Evolutionary conservation across 1,284 basidiomycete species (phyloP).

Genomic region (Gomphus bonarii): DNA sequence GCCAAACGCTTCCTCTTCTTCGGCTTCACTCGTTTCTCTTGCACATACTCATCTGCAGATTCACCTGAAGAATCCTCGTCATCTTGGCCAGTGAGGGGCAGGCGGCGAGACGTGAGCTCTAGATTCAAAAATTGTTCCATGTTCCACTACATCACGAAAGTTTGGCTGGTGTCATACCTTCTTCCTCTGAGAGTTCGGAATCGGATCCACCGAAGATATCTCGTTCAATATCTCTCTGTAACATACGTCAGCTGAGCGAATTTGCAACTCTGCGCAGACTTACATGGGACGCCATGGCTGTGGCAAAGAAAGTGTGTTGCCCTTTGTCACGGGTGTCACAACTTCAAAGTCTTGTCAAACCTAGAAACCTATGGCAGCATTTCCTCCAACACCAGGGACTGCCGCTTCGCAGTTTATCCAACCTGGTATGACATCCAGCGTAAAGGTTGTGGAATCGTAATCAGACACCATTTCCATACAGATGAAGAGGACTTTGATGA

Average conservation of each 20-base stretch:
- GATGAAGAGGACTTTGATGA: slow-evolving; percentile 77
- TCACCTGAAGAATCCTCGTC: slow-evolving; percentile 49
- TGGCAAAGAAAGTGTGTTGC: neutral
- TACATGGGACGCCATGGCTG: slow-evolving; percentile 4
- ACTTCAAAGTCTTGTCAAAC: neutral
- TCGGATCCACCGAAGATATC: slow-evolving; percentile 71
- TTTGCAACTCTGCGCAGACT: neutral
- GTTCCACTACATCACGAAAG: neutral
- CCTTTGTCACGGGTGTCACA: neutral
- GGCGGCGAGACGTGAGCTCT: neutral
- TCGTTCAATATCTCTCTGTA: slow-evolving; percentile 34
- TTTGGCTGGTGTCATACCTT: slow-evolving; percentile 36
- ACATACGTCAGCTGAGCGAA: neutral
- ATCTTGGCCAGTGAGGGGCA: slow-evolving; percentile 18
- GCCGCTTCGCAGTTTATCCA: slow-evolving; percentile 6
- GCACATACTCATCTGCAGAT: slow-evolving; percentile 58
- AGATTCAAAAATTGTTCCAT: neutral
- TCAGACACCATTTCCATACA: neutral
- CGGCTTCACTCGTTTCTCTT: slow-evolving; percentile 39
- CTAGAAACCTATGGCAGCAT: neutral
- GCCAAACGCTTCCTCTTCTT: slow-evolving; percentile 31
- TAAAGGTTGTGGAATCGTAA: too few species aligned
- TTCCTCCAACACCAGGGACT: neutral
- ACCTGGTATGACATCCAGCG: neutral
- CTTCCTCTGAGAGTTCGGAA: slow-evolving; percentile 68